A percentile compares a stretch with the other conserved stretches of the same genome.
Evolutionary conservation across 192 early-diverging fungal genomes (phyloP).

Genomic region (Linderina pennispora): DNA sequence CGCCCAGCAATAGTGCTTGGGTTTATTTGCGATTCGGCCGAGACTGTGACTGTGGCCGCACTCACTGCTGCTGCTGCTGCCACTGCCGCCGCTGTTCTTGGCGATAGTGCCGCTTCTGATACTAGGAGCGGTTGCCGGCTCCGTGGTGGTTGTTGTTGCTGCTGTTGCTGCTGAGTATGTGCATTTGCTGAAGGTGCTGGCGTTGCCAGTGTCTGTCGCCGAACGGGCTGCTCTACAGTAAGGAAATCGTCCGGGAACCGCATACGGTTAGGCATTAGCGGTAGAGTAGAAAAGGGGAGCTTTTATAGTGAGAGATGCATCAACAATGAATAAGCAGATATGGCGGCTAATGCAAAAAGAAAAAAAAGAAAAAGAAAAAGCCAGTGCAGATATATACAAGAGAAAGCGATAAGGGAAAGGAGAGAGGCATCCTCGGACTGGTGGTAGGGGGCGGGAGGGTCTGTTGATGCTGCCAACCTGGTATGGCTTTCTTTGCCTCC

Average conservation of each 20-base stretch:
- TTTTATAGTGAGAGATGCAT: not conserved
- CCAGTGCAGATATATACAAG: not conserved
- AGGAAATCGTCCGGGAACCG: too few species aligned
- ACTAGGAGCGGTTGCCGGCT: not conserved
- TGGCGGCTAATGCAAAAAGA: not conserved
- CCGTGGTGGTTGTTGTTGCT: not conserved
- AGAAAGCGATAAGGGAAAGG: not conserved
- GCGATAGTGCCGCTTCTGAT: too few species aligned
- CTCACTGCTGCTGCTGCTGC: not conserved
- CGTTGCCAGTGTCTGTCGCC: too few species aligned
- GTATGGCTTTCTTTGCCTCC: too few species aligned
- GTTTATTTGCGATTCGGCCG: not conserved
- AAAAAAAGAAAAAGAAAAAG: not conserved
- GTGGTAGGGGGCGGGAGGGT: too few species aligned
- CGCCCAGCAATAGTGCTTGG: not conserved
- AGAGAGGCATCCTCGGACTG: too few species aligned
- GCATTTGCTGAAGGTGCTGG: too few species aligned
- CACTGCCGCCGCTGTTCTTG: not conserved
- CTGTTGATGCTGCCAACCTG: too few species aligned
- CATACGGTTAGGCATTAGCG: too few species aligned
- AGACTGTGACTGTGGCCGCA: constrained; percentile 3
- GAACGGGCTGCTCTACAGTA: too few species aligned
- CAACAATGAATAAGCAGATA: not conserved
- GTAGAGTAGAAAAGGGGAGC: not conserved
- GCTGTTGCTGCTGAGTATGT: not conserved